Evolutionary conservation across 345 rosid species (phyloP).

Genomic region (Odontarrhena argentea): DNA sequence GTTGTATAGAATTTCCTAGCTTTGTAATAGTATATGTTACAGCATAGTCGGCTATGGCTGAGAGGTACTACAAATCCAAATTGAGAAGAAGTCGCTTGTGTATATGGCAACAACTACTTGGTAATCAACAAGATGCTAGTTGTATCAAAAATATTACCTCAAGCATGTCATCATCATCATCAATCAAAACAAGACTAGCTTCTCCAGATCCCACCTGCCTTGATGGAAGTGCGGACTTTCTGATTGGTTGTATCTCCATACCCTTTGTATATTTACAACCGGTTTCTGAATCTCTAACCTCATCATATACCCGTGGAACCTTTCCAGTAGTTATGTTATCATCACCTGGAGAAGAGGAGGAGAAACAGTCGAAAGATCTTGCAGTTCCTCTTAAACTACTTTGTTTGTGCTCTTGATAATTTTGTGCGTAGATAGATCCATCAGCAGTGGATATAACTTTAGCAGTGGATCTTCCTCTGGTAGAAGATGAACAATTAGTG

Average conservation of each 20-base stretch:
- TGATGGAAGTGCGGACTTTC: slow-evolving; percentile 36
- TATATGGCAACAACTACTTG: not conserved
- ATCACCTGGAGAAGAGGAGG: slow-evolving; percentile 37
- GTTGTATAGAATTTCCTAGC: not conserved
- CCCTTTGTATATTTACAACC: slow-evolving; percentile 31
- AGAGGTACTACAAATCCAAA: slow-evolving; percentile 4
- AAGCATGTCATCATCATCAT: slow-evolving; percentile 74
- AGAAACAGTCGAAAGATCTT: slow-evolving; percentile 34
- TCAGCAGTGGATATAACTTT: slow-evolving; percentile 36
- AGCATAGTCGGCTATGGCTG: not conserved
- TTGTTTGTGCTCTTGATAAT: slow-evolving; percentile 37
- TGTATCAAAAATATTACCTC: slow-evolving; percentile 49
- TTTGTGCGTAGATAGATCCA: slow-evolving; percentile 37
- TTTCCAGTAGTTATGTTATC: slow-evolving; percentile 37
- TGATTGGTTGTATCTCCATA: slow-evolving; percentile 36
- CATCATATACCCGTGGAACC: slow-evolving; percentile 29
- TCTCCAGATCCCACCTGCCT: slow-evolving; percentile 41
- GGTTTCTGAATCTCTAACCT: slow-evolving; percentile 37
- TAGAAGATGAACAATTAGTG: slow-evolving; percentile 33
- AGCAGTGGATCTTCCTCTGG: slow-evolving; percentile 42
- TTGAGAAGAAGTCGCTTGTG: not conserved
- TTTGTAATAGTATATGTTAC: slow-evolving; percentile 13
- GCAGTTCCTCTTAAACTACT: slow-evolving; percentile 35
- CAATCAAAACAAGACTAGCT: slow-evolving; percentile 54
- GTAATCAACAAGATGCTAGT: not conserved